Evolutionary conservation across 2,329 filamentous ascomycete species (phyloP), one percentile per base, ranked within the genome.

Genomic region (Colletotrichum agaves): DNA sequence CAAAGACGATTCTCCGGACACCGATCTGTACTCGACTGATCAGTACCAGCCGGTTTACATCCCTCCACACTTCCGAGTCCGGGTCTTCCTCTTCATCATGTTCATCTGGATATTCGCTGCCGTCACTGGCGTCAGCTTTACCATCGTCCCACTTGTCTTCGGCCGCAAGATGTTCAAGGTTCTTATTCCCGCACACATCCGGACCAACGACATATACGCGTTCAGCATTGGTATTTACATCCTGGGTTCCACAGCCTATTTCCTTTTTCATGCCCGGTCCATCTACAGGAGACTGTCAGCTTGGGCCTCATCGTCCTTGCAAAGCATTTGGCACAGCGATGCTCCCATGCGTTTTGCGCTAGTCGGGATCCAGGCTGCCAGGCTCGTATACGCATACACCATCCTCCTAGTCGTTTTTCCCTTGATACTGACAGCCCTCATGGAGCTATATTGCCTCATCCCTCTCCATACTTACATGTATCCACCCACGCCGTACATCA

Each of bases 91-190:
- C 3, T 98, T 99, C 79, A 94, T 98, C 71, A 80, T 96, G 62
- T 90, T 91, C 56, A 93, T 99, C 71, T 99, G 96, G 96, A 77
- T 94, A 37, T 98, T 99, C 79, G 95, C 95, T 19, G 94, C 95
- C 5, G 84, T 91, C 12, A 97, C 93, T 0, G 96, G 96, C 23
- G 89, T 98, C 65, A 88, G 91, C 71, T 88, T 93, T 70, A 98
- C 96, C 1, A 91, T 99, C 69, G 81, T 97, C 0, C 97, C 96
- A 0, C 86, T 99, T 4, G 84, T 97, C 6, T 89, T 97, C 75
- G 96, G 96, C 2, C 91, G 96, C 31, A 85, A 85, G 64, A 85
- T 98, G 69, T 92, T 98, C 75, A 88, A 90, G 52, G 81, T 85
- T 31, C 80, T 94, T 37, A 88, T 97, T 46, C 93, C 93, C 4